These are phyloP conservation scores for Aspergillus novofumigatus DNA, from an alignment of 2,329 filamentous ascomycete genomes.

Conservation along the genomic window DNA sequence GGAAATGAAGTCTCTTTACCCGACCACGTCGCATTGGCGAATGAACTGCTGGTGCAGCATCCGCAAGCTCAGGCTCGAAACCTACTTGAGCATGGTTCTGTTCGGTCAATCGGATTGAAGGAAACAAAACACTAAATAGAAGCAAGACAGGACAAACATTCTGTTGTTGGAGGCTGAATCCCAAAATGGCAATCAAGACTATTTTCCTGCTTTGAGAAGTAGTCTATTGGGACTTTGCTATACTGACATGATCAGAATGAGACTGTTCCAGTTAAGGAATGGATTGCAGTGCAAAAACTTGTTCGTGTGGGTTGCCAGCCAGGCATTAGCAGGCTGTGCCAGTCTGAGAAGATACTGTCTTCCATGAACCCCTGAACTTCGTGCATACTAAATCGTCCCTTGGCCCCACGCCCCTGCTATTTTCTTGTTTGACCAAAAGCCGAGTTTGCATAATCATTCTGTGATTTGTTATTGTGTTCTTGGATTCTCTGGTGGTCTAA, in stretches of 20 bases:
- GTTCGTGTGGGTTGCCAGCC: slow-evolving; percentile 7
- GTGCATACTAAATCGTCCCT: slow-evolving; percentile 16
- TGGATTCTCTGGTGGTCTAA: neutral
- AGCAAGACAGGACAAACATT: neutral
- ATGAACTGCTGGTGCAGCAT: neutral
- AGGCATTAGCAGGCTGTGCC: slow-evolving; percentile 4
- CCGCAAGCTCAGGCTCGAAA: neutral
- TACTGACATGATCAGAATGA: neutral
- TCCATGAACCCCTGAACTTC: slow-evolving; percentile 16
- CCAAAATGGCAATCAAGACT: neutral
- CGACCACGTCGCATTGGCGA: neutral
- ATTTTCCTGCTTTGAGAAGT: slow-evolving; percentile 1
- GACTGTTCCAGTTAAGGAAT: slow-evolving; percentile 9
- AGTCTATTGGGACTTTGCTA: neutral
- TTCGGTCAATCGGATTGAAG: neutral
- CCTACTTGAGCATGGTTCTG: neutral
- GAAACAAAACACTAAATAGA: neutral
- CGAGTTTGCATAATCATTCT: neutral
- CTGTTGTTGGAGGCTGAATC: neutral
- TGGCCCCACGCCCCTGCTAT: slow-evolving; percentile 9
- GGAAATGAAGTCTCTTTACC: neutral
- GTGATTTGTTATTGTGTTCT: neutral
- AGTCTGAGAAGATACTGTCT: slow-evolving; percentile 6
- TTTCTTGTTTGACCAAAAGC: slow-evolving; percentile 6
- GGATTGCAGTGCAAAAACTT: slow-evolving; percentile 1